Evolutionary conservation across 139 green algal species (phyloP).

Genomic region (Volvox africanus): DNA sequence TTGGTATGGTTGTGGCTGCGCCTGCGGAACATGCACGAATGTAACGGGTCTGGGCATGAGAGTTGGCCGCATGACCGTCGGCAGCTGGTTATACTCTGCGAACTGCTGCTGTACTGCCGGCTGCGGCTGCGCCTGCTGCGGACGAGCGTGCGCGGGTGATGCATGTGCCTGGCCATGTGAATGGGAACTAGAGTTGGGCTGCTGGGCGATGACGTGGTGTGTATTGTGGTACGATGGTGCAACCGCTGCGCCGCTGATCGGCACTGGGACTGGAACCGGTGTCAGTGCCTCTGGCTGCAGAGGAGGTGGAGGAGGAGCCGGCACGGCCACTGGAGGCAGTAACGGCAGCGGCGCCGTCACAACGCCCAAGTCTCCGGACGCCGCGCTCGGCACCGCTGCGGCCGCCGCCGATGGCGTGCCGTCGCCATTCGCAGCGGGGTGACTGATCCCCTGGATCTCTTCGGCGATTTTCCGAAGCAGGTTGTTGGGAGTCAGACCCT

Average conservation of each 20-base stretch:
- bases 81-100: background rate
- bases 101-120: background rate
- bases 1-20: background rate
- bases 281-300: background rate
- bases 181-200: background rate
- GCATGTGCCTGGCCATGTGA: background rate
- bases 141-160: no score
- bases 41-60: background rate
- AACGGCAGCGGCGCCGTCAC: background rate
- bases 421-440: background rate
- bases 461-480: slow-evolving; percentile 20
- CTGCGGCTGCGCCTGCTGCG: background rate
- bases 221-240: background rate
- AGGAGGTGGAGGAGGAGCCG: background rate
- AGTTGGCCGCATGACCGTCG: background rate
- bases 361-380: background rate
- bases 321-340: background rate
- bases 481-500: slow-evolving; percentile 50
- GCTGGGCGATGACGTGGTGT: background rate
- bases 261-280: background rate
- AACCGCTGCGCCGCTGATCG: background rate
- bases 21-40: background rate
- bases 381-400: background rate
- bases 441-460: background rate
- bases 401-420: background rate